Evolutionary conservation across 768 basidiomycete species (phyloP).

Genomic region (Peribolospora kevripleyi): DNA sequence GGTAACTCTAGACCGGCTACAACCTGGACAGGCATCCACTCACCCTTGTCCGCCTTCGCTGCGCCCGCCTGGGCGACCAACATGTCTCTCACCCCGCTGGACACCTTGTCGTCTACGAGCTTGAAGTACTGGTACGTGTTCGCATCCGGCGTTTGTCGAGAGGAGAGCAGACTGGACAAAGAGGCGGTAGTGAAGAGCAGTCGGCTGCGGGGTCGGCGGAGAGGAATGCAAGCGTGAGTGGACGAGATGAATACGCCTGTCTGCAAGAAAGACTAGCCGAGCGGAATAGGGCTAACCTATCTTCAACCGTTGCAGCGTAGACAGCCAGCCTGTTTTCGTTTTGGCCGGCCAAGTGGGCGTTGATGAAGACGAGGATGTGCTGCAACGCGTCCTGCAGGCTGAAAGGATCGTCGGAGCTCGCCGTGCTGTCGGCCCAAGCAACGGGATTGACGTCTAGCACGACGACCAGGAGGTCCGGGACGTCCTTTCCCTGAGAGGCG

Average conservation of each 20-base stretch:
- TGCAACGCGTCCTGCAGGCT: conserved; percentile 50
- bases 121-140: conserved; percentile 71
- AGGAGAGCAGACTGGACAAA: conserved; percentile 6
- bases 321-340: conserved; percentile 84
- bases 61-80: conserved; percentile 30
- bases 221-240: no score
- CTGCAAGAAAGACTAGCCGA: conserved; percentile 6
- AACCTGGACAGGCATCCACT: neutral
- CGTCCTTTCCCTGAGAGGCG: no score
- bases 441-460: conserved; percentile 14
- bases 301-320: conserved; percentile 38
- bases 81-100: conserved; percentile 36
- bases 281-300: conserved; percentile 5
- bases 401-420: conserved; percentile 16
- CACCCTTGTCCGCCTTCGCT: conserved; percentile 25
- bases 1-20: conserved; percentile 18
- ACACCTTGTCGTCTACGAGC: conserved; percentile 42
- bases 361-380: conserved; percentile 69
- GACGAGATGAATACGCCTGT: neutral
- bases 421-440: conserved; percentile 7
- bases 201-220: conserved; percentile 24
- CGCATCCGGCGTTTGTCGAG: conserved; percentile 25
- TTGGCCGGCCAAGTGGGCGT: conserved; percentile 68
- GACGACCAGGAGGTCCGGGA: no score
- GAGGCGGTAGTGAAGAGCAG: conserved; percentile 53